Evolutionary conservation across 768 basidiomycete species (phyloP).

Genomic region (Thelephora ganbajun): DNA sequence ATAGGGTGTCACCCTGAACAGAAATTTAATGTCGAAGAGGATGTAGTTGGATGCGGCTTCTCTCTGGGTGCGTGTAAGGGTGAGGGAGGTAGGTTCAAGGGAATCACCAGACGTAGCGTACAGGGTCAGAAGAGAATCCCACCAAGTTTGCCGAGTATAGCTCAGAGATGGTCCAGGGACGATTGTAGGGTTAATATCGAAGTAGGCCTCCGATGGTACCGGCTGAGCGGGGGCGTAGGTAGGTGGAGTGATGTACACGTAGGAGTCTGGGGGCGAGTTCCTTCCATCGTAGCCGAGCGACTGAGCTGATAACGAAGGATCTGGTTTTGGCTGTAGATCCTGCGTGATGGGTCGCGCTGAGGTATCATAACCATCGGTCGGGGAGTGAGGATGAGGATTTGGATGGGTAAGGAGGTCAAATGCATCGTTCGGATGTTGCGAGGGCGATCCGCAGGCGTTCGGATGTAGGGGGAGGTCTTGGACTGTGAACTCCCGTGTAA

Average conservation of each 20-base stretch:
- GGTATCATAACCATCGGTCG: neutral
- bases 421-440: neutral
- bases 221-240: neutral
- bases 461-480: neutral
- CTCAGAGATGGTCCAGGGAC: conserved; percentile 43
- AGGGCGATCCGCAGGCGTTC: no score
- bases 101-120: conserved; percentile 22
- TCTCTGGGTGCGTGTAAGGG: conserved; percentile 28
- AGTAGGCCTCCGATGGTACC: conserved; percentile 3
- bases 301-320: neutral
- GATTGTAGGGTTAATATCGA: conserved; percentile 7
- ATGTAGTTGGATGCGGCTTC: conserved; percentile 31
- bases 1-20: conserved; percentile 51
- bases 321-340: neutral
- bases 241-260: neutral
- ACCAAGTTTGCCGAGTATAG: conserved; percentile 66
- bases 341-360: neutral
- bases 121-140: conserved; percentile 51
- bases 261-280: neutral
- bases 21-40: conserved; percentile 42
- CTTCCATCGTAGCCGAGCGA: neutral
- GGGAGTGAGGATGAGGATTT: neutral
- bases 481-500: neutral
- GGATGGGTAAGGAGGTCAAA: neutral
- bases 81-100: conserved; percentile 14